Evolutionary conservation across 129 eudicot genomes (phyloP).

Genomic region (Chrysanthemum makinoi): DNA sequence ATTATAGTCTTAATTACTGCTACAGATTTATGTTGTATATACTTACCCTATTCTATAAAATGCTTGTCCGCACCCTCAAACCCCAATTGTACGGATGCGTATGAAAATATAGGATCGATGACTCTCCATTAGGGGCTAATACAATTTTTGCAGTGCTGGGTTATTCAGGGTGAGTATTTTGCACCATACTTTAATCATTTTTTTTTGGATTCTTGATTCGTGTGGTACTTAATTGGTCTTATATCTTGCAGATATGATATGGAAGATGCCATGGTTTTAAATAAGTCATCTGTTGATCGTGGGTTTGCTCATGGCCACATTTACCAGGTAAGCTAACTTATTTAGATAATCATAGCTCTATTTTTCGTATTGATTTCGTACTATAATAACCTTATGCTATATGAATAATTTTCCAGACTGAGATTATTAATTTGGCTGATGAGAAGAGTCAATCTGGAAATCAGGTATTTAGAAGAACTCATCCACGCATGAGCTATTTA

Average conservation of each 20-base stretch:
- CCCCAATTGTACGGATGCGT: constrained; percentile 77
- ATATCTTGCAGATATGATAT: constrained; percentile 67
- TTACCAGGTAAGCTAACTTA: constrained; percentile 58
- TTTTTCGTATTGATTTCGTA: not conserved
- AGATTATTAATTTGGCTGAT: constrained; percentile 72
- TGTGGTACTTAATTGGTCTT: constrained; percentile 5
- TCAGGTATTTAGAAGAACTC: constrained; percentile 46
- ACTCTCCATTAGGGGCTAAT: constrained; percentile 85
- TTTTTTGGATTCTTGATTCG: not conserved
- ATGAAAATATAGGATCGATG: constrained; percentile 68
- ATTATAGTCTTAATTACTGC: not conserved
- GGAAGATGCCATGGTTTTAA: constrained; percentile 99
- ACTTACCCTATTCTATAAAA: constrained; percentile 2
- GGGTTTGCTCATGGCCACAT: constrained; percentile 88
- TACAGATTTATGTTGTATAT: not conserved
- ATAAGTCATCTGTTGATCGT: constrained; percentile 93
- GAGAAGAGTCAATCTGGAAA: constrained; percentile 33
- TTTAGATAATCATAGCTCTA: not conserved
- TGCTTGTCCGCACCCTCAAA: constrained; percentile 76
- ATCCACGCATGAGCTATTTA: constrained; percentile 53
- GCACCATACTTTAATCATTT: not conserved
- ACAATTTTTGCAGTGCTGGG: constrained; percentile 97
- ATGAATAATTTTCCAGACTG: constrained; percentile 56
- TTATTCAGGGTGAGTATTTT: constrained; percentile 66
- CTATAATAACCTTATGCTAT: no score